Base-by-base conservation (phyloP, 345 rosid species). In the Noccaea caerulescens region DNA sequence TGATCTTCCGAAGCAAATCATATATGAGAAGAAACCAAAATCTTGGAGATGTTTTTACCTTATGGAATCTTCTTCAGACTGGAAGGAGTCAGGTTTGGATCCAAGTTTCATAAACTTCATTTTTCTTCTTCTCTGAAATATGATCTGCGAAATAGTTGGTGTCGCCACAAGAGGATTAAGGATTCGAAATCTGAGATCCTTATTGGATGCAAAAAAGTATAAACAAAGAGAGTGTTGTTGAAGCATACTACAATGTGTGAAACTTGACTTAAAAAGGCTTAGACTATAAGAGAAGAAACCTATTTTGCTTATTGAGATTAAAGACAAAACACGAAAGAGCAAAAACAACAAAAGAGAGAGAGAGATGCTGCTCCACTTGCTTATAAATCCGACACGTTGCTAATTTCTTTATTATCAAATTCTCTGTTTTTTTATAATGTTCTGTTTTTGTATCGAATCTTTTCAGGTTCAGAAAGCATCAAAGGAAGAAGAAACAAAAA, bases 61-160 rank as follows among this genome's bases (percentile, higher is more conserved):
- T 66, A 82, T 74, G 67, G 68, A 80, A 66, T 80, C 89, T 46
- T 84, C 89, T 43, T 83, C 77, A 14, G 93, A 68, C 75, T 84
- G 93, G 66, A 90, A 90, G 3, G 85, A 82, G 70, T 90, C 93
- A n/a, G 93, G 91, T 83, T 90, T 90, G 63, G 93, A 89, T 52
- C 96, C 96, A 79, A 89, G 93, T 80, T 89, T 89, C 96, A 89
- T 89, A 82, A 85, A 89, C 88, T 90, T 90, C 96, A 90, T 90
- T 18, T 20, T 79, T 32, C 38, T 66, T 49, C 41, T 72, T 62
- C 46, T 54, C 23, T n/a, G 38, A 32, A 51, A 60, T 50, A 38
- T 0, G 65, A 65, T 25, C 67, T 66, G 62, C 3, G 39, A 23
- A 74, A 58, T 42, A 18, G 67, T 37, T 16, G 11, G 25, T 27